phyloP scores from a whole-genome alignment of 2,329 filamentous ascomycete species.

The Colletotrichum limetticola region DNA sequence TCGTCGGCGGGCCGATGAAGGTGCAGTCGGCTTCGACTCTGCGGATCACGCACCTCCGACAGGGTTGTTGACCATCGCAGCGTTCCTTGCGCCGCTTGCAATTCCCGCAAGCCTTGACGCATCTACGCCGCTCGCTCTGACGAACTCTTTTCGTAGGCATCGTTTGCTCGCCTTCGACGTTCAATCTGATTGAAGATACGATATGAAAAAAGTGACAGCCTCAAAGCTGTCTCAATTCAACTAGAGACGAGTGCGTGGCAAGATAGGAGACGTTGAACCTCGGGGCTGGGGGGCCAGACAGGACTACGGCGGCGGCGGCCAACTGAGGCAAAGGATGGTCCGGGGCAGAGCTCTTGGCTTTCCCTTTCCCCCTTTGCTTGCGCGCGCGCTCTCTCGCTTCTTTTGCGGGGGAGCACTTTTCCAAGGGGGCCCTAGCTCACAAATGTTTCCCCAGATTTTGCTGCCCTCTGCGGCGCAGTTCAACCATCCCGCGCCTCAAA shows the following conservation, averaged over 20 bases:
- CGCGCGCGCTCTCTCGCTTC: conserved; percentile 1
- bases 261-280: neutral
- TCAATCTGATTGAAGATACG: neutral
- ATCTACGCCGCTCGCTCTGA: conserved; percentile 40
- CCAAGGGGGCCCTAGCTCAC: conserved; percentile 9
- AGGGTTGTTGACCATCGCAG: conserved; percentile 42
- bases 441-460: conserved; percentile 16
- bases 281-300: neutral
- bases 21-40: conserved; percentile 38
- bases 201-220: neutral
- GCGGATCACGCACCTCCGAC: conserved; percentile 40
- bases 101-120: conserved; percentile 40
- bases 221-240: neutral
- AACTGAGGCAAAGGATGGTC: neutral
- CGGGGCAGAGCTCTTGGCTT: neutral
- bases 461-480: neutral
- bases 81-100: conserved; percentile 45
- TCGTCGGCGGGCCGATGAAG: conserved; percentile 28
- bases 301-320: neutral
- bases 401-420: conserved; percentile 18
- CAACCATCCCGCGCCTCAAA: neutral
- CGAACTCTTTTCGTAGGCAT: conserved; percentile 39
- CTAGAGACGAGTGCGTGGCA: neutral
- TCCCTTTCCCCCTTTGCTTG: too few species aligned
- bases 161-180: neutral